Evolutionary conservation across 164 flowering plant genomes (phyloP).

Genomic region (Euptelea pleiosperma): DNA sequence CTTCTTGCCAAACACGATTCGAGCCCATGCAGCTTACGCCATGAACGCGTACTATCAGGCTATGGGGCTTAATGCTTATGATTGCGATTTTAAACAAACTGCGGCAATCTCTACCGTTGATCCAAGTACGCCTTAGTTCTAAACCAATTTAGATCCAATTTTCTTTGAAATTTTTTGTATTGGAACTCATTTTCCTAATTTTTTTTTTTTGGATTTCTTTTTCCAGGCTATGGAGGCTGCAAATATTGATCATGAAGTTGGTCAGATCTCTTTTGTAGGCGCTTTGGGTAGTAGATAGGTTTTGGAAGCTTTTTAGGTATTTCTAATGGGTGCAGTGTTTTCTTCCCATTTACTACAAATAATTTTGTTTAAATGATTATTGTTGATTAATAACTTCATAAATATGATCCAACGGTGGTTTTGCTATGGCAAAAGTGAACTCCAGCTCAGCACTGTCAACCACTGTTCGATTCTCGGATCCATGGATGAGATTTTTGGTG

Average conservation of each 20-base stretch:
- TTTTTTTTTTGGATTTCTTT: neutral
- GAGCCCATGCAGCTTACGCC: conserved; percentile 67
- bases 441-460: too few relatives aligned
- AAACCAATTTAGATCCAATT: neutral
- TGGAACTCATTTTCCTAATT: neutral
- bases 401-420: too few relatives aligned
- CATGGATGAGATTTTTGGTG: too few relatives aligned
- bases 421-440: too few relatives aligned
- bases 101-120: conserved; percentile 40
- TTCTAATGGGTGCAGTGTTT: too few relatives aligned
- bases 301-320: too few relatives aligned
- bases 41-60: conserved; percentile 67
- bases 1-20: conserved; percentile 50
- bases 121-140: conserved; percentile 45
- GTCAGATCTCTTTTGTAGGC: neutral
- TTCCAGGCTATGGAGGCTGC: conserved; percentile 58
- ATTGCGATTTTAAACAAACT: conserved; percentile 56
- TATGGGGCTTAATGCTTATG: conserved; percentile 32
- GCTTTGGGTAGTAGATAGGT: too few relatives aligned
- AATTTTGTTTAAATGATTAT: too few relatives aligned
- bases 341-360: too few relatives aligned
- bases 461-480: too few relatives aligned
- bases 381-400: too few relatives aligned
- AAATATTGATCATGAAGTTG: conserved; percentile 24
- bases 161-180: neutral